phyloP scores from a whole-genome alignment of 176 grass and related monocot species.

The Carex kokanica region DNA sequence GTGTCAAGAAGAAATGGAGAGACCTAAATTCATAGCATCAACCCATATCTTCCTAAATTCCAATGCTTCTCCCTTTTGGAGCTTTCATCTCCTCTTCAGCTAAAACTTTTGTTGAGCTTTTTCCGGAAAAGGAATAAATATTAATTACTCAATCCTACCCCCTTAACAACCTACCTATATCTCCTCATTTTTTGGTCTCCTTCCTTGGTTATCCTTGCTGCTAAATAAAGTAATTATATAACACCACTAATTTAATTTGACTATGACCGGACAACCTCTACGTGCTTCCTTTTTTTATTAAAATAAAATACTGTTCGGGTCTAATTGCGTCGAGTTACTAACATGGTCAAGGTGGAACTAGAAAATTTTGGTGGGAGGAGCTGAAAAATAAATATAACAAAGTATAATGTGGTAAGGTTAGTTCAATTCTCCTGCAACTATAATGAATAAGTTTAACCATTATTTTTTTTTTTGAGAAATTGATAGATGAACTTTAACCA shows the following conservation, averaged over 20 bases:
- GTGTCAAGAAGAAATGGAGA: too few relatives aligned
- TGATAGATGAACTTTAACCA: too few relatives aligned
- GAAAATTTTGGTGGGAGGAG: too few relatives aligned
- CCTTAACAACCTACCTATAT: not conserved
- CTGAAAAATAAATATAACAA: too few relatives aligned
- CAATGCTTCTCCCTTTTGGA: not conserved
- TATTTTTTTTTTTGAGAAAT: too few relatives aligned
- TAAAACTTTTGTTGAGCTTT: not conserved
- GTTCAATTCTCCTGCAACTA: too few relatives aligned
- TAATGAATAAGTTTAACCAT: too few relatives aligned
- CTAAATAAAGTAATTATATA: not conserved
- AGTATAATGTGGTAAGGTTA: too few relatives aligned
- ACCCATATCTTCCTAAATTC: not conserved
- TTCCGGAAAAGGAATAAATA: conserved; percentile 9
- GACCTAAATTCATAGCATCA: not conserved
- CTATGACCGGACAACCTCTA: not conserved
- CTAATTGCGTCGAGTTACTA: too few relatives aligned
- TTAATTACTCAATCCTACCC: not conserved
- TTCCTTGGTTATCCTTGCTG: not conserved
- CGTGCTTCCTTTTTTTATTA: too few relatives aligned
- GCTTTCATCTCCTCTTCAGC: not conserved
- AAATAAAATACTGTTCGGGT: too few relatives aligned
- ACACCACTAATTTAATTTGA: conserved; percentile 6
- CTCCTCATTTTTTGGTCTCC: not conserved
- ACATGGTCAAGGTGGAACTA: too few relatives aligned